Evolutionary conservation across 805 yeast species (phyloP), one percentile per base, ranked within the genome.

Genomic region (Martiniozyma abietophila): DNA sequence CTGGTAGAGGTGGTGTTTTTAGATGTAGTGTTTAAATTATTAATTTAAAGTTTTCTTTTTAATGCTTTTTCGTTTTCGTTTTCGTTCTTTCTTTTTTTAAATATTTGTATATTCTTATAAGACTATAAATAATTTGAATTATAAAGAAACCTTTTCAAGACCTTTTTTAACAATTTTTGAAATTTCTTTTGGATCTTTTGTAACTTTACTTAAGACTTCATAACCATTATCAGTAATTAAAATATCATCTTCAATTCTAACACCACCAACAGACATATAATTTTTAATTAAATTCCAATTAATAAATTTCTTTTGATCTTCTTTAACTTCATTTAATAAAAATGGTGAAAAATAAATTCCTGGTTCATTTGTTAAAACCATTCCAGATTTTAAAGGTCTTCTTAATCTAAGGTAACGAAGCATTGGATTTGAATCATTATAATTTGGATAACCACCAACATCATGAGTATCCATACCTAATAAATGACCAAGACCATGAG

Each of bases 391-490:
- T 36, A 89, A 67, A 1, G 60, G 54, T 49, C 97, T 74, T 48
- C 97, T 72, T 36, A 92, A 59, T 53, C 98, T 76, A 51, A 89
- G 69, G 53, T 82, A 85, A 38, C 70, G 62, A 48, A 85, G 69
- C 58, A 80, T 66, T 18, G 82, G 81, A 54, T 92, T 77, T 7
- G 81, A 70, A 54, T 89, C 98, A 3, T 76, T 72, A 54, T 88
- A 88, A 56, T 89, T 76, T 11, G 97, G 76, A 42, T 67, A 52
- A 1, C 98, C 97, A 27, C 84, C 97, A 30, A 85, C 94, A 58
- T 89, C 98, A 56, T 92, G 98, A 3, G 95, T 86, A 53, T 89
- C 96, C 80, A 89, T 68, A 17, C 98, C 98, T 26, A 89, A 60
- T 50, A 85, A 64, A 53, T 89, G 98, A 10, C 98, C 98, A 38